These are phyloP conservation scores for Boletus barrowsii DNA, from an alignment of 768 basidiomycete species.

Conservation along the genomic window DNA sequence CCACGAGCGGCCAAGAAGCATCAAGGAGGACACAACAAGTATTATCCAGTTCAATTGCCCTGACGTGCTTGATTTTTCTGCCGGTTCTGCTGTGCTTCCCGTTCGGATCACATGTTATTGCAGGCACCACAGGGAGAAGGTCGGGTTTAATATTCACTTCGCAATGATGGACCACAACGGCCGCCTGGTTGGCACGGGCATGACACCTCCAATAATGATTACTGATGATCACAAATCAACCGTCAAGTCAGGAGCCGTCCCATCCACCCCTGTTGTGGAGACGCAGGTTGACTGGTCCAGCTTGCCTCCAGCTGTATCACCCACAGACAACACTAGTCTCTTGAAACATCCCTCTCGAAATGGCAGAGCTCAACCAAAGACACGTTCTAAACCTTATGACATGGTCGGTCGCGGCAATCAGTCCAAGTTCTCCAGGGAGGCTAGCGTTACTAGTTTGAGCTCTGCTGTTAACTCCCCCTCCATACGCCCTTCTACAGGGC, in stretches of 20 bases:
- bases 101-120: constrained; percentile 98
- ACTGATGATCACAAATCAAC: constrained; percentile 98
- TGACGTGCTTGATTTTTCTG: constrained; percentile 82
- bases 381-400: constrained; percentile 73
- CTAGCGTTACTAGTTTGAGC: constrained; percentile 49
- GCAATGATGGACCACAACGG: constrained; percentile 79
- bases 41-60: constrained; percentile 97
- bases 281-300: constrained; percentile 53
- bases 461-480: constrained; percentile 48
- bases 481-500: constrained; percentile 34
- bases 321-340: constrained; percentile 37
- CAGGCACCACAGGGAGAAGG: constrained; percentile 95
- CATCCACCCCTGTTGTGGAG: constrained; percentile 35
- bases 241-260: constrained; percentile 25
- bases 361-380: constrained; percentile 48
- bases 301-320: constrained; percentile 20
- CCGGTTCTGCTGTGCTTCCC: constrained; percentile 86
- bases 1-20: constrained; percentile 39
- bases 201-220: constrained; percentile 92
- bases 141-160: constrained; percentile 90
- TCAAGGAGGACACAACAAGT: constrained; percentile 67
- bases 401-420: constrained; percentile 29
- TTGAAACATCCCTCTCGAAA: constrained; percentile 45
- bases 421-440: constrained; percentile 52
- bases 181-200: constrained; percentile 75